These are phyloP conservation scores for Cytospora piceae DNA, from an alignment of 2,329 filamentous ascomycete genomes.

Conservation along the genomic window DNA sequence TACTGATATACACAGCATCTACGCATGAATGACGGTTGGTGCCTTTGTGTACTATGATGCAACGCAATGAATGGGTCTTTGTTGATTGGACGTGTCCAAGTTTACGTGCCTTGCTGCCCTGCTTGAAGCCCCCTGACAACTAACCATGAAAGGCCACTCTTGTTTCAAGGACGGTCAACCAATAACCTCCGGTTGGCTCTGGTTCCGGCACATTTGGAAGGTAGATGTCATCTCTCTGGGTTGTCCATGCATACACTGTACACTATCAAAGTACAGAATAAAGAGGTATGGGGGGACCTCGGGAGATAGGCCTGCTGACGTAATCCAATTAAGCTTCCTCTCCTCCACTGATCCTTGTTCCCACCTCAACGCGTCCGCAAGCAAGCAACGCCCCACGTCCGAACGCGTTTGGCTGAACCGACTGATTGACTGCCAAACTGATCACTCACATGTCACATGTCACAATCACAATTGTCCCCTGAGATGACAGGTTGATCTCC, in stretches of 20 bases:
- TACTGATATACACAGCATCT: neutral
- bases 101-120: neutral
- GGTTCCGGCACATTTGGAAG: neutral
- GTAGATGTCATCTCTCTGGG: neutral
- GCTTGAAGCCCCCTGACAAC: neutral
- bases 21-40: neutral
- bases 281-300: too few relatives aligned
- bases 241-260: too few relatives aligned
- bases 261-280: too few relatives aligned
- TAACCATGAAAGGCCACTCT: neutral
- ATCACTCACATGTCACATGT: constrained; percentile 3
- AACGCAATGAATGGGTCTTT: constrained; percentile 3
- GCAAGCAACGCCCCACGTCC: neutral
- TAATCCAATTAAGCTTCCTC: too few relatives aligned
- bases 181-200: neutral
- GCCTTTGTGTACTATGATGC: constrained; percentile 1
- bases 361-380: neutral
- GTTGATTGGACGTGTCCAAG: constrained; percentile 8
- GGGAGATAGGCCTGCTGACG: too few relatives aligned
- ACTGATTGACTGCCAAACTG: neutral
- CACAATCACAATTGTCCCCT: neutral
- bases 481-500: too few relatives aligned
- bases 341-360: neutral
- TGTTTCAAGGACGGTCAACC: neutral
- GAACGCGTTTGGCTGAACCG: neutral